Evolutionary conservation across 1,284 basidiomycete species (phyloP).

Genomic region (Fistulina hepatica): DNA sequence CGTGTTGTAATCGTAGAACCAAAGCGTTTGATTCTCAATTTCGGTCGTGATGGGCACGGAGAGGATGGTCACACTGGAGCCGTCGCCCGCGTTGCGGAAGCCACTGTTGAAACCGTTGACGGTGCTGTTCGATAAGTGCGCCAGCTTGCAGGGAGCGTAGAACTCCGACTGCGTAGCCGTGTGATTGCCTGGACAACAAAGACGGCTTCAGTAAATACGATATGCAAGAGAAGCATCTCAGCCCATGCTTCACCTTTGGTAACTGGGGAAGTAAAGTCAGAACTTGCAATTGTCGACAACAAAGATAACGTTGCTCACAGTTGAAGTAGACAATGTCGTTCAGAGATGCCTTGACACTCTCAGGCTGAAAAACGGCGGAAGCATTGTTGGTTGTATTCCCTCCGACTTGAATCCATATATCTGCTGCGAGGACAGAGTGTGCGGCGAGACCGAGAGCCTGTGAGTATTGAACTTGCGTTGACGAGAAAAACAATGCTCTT

Average conservation of each 20-base stretch:
- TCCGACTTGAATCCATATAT: constrained; percentile 1
- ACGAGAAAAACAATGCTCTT: too few species aligned
- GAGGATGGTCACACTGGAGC: constrained; percentile 33
- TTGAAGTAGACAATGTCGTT: constrained; percentile 47
- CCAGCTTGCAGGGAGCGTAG: constrained; percentile 37
- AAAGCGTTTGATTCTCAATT: constrained; percentile 37
- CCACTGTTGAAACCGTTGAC: constrained; percentile 50
- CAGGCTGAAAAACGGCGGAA: constrained; percentile 6
- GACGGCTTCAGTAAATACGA: constrained; percentile 30
- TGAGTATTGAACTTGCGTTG: too few species aligned
- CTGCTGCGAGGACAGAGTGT: background rate
- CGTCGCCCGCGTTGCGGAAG: constrained; percentile 38
- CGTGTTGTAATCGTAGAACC: constrained; percentile 48
- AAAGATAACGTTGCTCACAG: constrained; percentile 26
- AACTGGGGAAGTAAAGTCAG: constrained; percentile 10
- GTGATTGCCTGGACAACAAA: constrained; percentile 51
- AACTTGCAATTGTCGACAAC: constrained; percentile 5
- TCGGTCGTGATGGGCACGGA: constrained; percentile 30
- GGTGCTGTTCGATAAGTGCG: constrained; percentile 32
- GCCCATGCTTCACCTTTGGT: constrained; percentile 4
- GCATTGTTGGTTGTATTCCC: constrained; percentile 1
- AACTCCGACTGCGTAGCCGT: constrained; percentile 47
- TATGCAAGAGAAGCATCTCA: background rate
- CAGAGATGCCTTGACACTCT: constrained; percentile 30
- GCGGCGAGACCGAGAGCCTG: background rate